Conservation (phyloP, 805 yeast genomes). For the Scheffersomyces spartinae region DNA sequence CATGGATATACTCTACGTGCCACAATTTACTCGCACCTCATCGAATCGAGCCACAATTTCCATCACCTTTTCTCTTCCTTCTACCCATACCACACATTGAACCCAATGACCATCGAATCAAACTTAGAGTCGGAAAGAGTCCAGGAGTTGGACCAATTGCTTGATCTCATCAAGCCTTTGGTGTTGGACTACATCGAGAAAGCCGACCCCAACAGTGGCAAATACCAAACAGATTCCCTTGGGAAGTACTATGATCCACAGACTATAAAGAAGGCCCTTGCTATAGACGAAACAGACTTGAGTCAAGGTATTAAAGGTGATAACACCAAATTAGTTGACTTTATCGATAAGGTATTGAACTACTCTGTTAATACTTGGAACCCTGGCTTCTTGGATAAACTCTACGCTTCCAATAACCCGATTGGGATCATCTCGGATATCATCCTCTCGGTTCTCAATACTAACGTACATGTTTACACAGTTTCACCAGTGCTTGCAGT, state of each 20-base stretch:
- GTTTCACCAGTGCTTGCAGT: conserved; percentile 74
- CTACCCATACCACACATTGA: too few relatives aligned
- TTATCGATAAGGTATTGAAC: conserved; percentile 45
- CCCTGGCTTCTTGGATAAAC: conserved; percentile 73
- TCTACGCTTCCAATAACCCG: conserved; percentile 80
- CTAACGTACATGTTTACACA: conserved; percentile 77
- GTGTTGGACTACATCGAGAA: conserved; percentile 40
- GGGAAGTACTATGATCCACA: conserved; percentile 45
- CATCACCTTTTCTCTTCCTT: too few relatives aligned
- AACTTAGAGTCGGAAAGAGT: conserved; percentile 40
- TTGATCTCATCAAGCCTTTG: conserved; percentile 38
- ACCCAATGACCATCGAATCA: conserved; percentile 9
- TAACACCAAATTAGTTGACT: conserved; percentile 29
- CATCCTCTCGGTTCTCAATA: conserved; percentile 56
- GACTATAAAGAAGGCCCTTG: conserved; percentile 25
- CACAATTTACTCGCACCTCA: too few relatives aligned
- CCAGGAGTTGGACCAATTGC: conserved; percentile 42
- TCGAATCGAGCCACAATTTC: too few relatives aligned
- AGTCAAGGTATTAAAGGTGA: conserved; percentile 21
- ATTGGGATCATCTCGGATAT: conserved; percentile 70
- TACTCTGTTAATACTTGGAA: conserved; percentile 80
- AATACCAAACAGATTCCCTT: conserved; percentile 28
- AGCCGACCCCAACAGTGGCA: conserved; percentile 25
- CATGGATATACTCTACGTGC: too few relatives aligned
- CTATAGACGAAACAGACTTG: conserved; percentile 21